Evolutionary conservation across 805 yeast genomes (phyloP).

Genomic region (Crinitomyces ghanaensis): DNA sequence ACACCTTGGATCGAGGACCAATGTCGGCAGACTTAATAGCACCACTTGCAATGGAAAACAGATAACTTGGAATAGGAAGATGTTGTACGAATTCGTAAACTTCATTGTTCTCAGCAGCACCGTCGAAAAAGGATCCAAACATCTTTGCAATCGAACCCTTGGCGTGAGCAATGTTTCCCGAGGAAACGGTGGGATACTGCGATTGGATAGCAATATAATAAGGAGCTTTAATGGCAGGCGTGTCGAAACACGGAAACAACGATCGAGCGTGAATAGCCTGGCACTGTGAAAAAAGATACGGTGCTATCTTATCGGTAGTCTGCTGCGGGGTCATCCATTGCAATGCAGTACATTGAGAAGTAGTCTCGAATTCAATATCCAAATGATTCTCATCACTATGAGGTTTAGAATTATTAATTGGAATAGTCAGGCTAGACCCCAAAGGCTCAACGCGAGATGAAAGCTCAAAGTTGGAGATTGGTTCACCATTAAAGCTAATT

Average conservation of each 20-base stretch:
- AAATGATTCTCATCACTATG: slow-evolving; percentile 9
- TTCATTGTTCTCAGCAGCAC: slow-evolving; percentile 6
- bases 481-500: slow-evolving; percentile 34
- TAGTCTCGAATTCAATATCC: slow-evolving; percentile 50
- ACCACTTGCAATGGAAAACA: slow-evolving; percentile 79
- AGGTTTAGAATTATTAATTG: slow-evolving; percentile 6
- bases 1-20: slow-evolving; percentile 82
- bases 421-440: slow-evolving; percentile 34
- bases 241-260: slow-evolving; percentile 81
- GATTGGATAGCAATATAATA: slow-evolving; percentile 50
- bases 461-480: slow-evolving; percentile 21
- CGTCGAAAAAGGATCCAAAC: slow-evolving; percentile 6
- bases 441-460: slow-evolving; percentile 28
- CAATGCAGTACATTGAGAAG: slow-evolving; percentile 66
- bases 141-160: slow-evolving; percentile 14
- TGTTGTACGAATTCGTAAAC: slow-evolving; percentile 52
- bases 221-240: slow-evolving; percentile 71
- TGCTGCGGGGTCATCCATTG: slow-evolving; percentile 72
- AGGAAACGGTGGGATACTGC: slow-evolving; percentile 56
- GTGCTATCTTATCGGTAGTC: slow-evolving; percentile 59
- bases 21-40: slow-evolving; percentile 53
- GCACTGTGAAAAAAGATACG: slow-evolving; percentile 76
- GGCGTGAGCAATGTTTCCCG: slow-evolving; percentile 41
- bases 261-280: slow-evolving; percentile 88
- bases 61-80: slow-evolving; percentile 76